Conservation (phyloP, 768 basidiomycete species). For the Podaxis mareebaensis region DNA sequence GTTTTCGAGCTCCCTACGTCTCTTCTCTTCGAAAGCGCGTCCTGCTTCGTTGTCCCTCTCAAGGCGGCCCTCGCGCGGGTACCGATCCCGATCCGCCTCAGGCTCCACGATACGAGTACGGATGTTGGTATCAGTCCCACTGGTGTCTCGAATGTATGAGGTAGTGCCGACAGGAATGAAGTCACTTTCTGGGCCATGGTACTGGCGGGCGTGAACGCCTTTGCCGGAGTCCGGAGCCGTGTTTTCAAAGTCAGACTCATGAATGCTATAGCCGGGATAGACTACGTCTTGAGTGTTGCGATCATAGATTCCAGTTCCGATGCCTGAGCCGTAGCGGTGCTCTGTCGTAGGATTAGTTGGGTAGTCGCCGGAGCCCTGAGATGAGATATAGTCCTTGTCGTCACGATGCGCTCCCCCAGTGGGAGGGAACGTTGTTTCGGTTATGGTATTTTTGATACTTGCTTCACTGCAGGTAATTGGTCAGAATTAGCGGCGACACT, state of each 20-base stretch:
- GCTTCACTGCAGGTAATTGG: not conserved
- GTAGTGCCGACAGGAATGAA: not conserved
- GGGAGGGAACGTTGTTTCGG: not conserved
- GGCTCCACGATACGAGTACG: not conserved
- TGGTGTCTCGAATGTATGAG: not conserved
- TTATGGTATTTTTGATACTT: not conserved
- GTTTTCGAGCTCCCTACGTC: not conserved
- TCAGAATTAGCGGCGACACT: not conserved
- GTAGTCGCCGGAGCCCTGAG: not conserved
- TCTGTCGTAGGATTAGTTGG: conserved; percentile 1
- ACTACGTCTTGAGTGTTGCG: not conserved
- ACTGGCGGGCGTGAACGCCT: conserved; percentile 8
- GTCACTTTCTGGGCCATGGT: not conserved
- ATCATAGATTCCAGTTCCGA: conserved; percentile 1
- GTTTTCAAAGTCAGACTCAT: not conserved
- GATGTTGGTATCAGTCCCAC: not conserved
- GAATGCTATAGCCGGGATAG: not conserved
- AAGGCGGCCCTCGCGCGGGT: too few relatives aligned
- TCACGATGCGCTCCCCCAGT: not conserved
- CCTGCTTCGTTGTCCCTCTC: not conserved
- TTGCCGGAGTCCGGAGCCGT: conserved; percentile 5
- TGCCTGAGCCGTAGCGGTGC: not conserved
- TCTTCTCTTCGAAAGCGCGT: not conserved
- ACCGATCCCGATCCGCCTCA: not conserved
- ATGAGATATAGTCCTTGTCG: not conserved